Percentiles rank a stretch among this genome's conserved stretches.
phyloP scores from a whole-genome alignment of 306 rosid species.

The Psophocarpus tetragonolobus region DNA sequence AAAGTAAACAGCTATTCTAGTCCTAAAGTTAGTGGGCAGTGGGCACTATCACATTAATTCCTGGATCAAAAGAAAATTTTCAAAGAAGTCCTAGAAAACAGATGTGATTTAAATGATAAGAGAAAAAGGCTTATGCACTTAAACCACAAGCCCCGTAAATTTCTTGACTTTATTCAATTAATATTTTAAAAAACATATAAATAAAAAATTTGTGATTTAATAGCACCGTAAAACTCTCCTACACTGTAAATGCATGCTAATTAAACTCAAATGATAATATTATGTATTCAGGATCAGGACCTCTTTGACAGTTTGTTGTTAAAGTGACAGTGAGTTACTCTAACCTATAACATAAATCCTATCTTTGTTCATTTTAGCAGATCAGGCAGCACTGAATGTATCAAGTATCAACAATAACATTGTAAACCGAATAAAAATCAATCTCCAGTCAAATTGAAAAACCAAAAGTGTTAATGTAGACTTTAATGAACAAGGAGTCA shows the following conservation, averaged over 20 bases:
- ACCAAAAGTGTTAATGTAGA: background rate
- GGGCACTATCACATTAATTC: background rate
- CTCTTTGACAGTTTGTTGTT: background rate
- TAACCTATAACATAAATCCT: background rate
- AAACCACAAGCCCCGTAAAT: too few species aligned
- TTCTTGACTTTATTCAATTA: too few species aligned
- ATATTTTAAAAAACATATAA: too few species aligned
- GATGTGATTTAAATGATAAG: background rate
- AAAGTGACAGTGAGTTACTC: background rate
- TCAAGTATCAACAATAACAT: constrained; percentile 3
- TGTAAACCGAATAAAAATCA: background rate
- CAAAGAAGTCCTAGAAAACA: background rate
- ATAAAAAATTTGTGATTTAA: too few species aligned
- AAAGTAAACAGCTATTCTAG: background rate
- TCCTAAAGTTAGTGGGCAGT: background rate
- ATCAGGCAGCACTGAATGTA: background rate
- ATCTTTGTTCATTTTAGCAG: background rate
- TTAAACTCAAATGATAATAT: too few species aligned
- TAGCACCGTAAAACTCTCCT: too few species aligned
- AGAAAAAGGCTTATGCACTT: too few species aligned
- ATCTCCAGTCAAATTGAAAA: background rate
- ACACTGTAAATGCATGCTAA: too few species aligned
- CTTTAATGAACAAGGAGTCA: background rate
- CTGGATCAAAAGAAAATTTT: background rate
- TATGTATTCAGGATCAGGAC: too few species aligned